phyloP scores from a whole-genome alignment of 2,329 filamentous ascomycete genomes.

The Amesomyces nigricolor region DNA sequence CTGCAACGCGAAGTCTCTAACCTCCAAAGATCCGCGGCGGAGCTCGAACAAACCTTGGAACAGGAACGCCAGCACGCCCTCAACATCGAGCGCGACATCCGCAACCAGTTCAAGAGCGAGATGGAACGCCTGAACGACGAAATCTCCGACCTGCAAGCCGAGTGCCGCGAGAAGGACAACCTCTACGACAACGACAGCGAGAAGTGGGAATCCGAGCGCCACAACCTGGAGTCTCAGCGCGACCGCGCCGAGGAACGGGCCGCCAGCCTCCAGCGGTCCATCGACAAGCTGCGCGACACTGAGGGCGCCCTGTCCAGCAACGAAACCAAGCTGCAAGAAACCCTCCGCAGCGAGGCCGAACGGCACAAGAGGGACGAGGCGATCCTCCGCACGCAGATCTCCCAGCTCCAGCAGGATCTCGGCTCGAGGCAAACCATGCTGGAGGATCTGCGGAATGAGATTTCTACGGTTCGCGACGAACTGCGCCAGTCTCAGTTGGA shows the following conservation, averaged over 20 bases:
- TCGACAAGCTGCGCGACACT: constrained; percentile 62
- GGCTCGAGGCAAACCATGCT: constrained; percentile 59
- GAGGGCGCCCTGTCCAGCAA: constrained; percentile 63
- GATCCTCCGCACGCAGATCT: constrained; percentile 65
- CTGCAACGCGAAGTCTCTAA: constrained; percentile 58
- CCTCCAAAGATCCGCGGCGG: constrained; percentile 41
- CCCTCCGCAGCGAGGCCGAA: constrained; percentile 64
- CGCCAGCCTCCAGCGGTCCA: constrained; percentile 60
- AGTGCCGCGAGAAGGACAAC: constrained; percentile 64
- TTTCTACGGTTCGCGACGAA: constrained; percentile 62
- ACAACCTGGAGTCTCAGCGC: constrained; percentile 59
- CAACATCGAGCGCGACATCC: constrained; percentile 56
- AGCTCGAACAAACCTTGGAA: constrained; percentile 45
- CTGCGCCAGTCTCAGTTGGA: constrained; percentile 63
- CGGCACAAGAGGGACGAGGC: constrained; percentile 68
- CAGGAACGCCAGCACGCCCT: constrained; percentile 53
- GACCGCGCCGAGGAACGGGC: constrained; percentile 63
- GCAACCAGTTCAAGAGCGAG: constrained; percentile 48
- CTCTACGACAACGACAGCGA: constrained; percentile 66
- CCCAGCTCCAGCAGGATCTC: constrained; percentile 66
- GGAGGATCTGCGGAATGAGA: constrained; percentile 59
- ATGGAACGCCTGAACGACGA: constrained; percentile 53
- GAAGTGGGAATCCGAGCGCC: constrained; percentile 64
- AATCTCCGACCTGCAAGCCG: constrained; percentile 57
- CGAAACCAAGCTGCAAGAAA: constrained; percentile 61